Percentiles rank a stretch among this genome's conserved stretches.
phyloP scores from a whole-genome alignment of 345 rosid species.

The Rhodomyrtus tomentosa region DNA sequence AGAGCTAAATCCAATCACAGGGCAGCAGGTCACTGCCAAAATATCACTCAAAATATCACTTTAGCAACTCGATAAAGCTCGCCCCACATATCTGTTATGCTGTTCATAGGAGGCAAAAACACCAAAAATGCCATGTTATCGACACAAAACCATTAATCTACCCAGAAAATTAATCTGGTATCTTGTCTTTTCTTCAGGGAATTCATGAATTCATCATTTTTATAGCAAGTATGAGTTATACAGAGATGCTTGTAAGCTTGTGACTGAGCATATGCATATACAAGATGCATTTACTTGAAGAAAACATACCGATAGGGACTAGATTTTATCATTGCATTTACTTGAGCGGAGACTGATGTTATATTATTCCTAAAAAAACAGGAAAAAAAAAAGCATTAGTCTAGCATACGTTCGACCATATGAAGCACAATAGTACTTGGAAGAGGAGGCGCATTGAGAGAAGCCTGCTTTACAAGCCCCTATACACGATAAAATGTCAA shows the following conservation, averaged over 20 bases:
- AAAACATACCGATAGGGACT: not conserved
- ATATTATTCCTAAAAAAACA: not conserved
- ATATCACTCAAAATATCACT: not conserved
- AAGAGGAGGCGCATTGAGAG: not conserved
- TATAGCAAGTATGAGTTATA: not conserved
- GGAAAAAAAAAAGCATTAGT: not conserved
- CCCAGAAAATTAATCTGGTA: not conserved
- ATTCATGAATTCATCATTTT: no score
- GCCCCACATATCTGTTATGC: not conserved
- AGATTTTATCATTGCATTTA: not conserved
- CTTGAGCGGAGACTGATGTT: not conserved
- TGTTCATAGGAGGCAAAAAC: not conserved
- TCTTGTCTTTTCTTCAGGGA: not conserved
- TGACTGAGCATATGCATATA: not conserved
- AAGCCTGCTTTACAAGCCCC: not conserved
- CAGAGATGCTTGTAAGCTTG: not conserved
- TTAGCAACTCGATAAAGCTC: not conserved
- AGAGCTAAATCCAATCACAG: not conserved
- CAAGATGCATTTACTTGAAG: not conserved
- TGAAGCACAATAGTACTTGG: not conserved
- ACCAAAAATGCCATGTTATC: not conserved
- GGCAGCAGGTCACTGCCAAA: not conserved
- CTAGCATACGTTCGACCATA: not conserved
- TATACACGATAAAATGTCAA: not conserved
- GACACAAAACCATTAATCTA: not conserved